Percentiles rank a stretch among this genome's conserved stretches.
Evolutionary conservation across 208 protist genomes (phyloP).

Genomic region (Perkinsela sp.): DNA sequence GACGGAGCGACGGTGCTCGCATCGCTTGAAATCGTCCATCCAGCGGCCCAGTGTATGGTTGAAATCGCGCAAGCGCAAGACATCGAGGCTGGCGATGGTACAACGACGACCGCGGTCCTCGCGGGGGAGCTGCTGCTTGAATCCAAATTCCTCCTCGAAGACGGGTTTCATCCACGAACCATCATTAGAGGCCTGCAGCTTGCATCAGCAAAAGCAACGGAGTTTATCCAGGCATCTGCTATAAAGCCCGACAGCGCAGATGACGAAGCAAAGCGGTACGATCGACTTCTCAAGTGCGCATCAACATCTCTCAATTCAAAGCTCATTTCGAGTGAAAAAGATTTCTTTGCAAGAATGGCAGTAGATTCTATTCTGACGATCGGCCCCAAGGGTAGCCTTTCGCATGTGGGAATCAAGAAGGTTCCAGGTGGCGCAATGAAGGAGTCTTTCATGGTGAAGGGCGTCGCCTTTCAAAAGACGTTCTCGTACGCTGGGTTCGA

Average conservation of each 20-base stretch:
- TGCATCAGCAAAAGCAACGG: conserved; percentile 35
- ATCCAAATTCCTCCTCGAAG: conserved; percentile 92
- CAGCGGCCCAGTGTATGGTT: conserved; percentile 90
- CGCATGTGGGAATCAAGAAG: conserved; percentile 99
- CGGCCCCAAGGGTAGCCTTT: conserved; percentile 77
- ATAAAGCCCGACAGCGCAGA: conserved; percentile 42
- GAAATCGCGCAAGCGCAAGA: conserved; percentile 96
- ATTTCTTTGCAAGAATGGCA: conserved; percentile 95
- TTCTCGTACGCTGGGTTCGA: conserved; percentile 99
- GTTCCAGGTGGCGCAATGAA: conserved; percentile 91
- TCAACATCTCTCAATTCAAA: conserved; percentile 97
- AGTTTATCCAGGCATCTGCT: conserved; percentile 63
- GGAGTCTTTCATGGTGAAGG: conserved; percentile 92
- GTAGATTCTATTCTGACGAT: conserved; percentile 86
- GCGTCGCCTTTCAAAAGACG: conserved; percentile 99
- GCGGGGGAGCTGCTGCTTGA: conserved; percentile 91
- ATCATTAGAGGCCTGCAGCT: conserved; percentile 82
- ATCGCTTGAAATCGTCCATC: conserved; percentile 98
- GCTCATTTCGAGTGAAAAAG: conserved; percentile 79
- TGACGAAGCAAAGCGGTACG: conserved; percentile 14
- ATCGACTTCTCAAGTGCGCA: conserved; percentile 76
- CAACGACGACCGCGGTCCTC: conserved; percentile 96
- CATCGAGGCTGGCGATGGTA: conserved; percentile 97
- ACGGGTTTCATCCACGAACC: conserved; percentile 94
- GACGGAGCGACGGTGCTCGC: conserved; percentile 99